Base-by-base conservation (phyloP, 768 basidiomycete genomes). In the Pleurotus cornucopiae region DNA sequence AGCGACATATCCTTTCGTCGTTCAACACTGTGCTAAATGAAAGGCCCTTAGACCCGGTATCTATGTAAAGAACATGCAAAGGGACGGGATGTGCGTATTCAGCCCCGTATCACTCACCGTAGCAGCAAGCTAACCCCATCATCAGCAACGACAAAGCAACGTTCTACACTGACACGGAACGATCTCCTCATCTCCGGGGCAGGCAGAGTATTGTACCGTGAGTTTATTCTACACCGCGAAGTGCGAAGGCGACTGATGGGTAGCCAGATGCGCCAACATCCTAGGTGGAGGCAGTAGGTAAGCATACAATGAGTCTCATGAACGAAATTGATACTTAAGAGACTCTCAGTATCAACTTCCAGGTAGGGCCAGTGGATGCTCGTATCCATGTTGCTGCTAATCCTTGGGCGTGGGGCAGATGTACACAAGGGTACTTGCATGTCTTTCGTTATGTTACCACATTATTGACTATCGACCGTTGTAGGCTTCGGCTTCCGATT, bases 21-120 rank as follows among this genome's bases (percentile, higher is more conserved):
- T 34, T 23, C 9, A 55, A 40, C 4, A 1, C 2, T 38, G 4
- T 21, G 13, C 46, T 6, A 2, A 16, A 6, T 21, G 2, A 5
- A 12, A 11, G 30, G 30, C 4, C 30, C 30, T 1, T 54, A 82
- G 84, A 40, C 84, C 84, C 45, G 86, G 85, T 62, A 85, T 87
- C 63, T 86, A 77, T 58, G 83, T 84, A 53, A 80, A 71, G 67
- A 88, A 88, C 67, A 88, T 88, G 86, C 84, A 86, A 66, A 72
- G 72, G 4, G 79, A 86, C 62, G 85, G 84, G 64, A 71, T 86
- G 85, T 86, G 68, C 60, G 83, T 64, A n/a, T 25, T 13, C 12
- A 9, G n/a, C 6, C 2, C 1, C 44, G 14, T 14, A 11, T 1
- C 30, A 16, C 40, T 39, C 14, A 38, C 58, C 14, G 43, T 6